phyloP scores from a whole-genome alignment of 1,284 basidiomycete species.

The Leccinum proliferum region DNA sequence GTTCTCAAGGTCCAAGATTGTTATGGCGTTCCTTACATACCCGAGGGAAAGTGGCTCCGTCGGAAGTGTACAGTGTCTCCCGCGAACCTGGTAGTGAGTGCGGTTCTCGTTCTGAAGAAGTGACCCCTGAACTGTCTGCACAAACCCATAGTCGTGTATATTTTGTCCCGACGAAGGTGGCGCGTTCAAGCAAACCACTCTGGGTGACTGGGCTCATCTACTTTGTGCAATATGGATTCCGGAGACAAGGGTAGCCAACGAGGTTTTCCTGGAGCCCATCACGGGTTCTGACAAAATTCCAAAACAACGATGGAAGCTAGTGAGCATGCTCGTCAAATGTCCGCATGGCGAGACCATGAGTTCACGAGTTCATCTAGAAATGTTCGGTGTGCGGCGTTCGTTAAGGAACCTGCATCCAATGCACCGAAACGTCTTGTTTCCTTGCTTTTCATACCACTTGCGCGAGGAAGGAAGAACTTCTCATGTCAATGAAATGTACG shows the following conservation, averaged over 20 bases:
- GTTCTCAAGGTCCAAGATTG: conserved; percentile 61
- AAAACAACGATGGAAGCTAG: conserved; percentile 92
- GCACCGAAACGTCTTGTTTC: conserved; percentile 88
- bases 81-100: conserved; percentile 86
- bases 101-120: neutral
- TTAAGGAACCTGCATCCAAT: conserved; percentile 95
- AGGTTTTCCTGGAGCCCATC: conserved; percentile 98
- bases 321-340: conserved; percentile 35
- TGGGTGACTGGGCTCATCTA: conserved; percentile 94
- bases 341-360: conserved; percentile 2
- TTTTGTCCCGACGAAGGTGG: conserved; percentile 97
- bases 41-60: conserved; percentile 99
- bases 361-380: conserved; percentile 40
- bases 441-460: conserved; percentile 96
- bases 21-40: conserved; percentile 68
- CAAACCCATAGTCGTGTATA: conserved; percentile 66
- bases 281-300: conserved; percentile 87
- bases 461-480: conserved; percentile 77
- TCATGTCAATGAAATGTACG: conserved; percentile 85
- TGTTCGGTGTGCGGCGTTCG: conserved; percentile 84
- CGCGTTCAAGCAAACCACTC: conserved; percentile 90
- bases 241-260: conserved; percentile 91
- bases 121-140: neutral
- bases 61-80: conserved; percentile 98
- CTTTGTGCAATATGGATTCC: conserved; percentile 99